These are phyloP conservation scores for Quercus berberidifolia DNA, from an alignment of 306 rosid species.

Conservation along the genomic window DNA sequence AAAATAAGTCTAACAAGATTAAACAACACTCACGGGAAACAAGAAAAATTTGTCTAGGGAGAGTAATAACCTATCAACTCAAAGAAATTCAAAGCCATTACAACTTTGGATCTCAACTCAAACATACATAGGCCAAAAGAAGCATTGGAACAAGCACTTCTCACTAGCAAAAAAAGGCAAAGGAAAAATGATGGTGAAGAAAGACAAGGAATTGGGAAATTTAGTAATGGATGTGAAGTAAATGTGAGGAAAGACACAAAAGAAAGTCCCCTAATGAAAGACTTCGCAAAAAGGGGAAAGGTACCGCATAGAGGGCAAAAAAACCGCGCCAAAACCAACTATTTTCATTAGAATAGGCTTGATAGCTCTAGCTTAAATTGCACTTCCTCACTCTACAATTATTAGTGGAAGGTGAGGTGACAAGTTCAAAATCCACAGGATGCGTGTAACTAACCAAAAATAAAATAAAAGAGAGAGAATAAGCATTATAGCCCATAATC, in stretches of 20 bases:
- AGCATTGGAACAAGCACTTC: background rate
- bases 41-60: background rate
- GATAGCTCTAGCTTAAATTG: background rate
- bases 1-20: background rate
- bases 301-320: background rate
- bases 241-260: background rate
- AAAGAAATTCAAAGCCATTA: background rate
- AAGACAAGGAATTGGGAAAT: background rate
- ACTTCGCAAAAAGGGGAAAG: background rate
- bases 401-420: too few relatives aligned
- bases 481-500: background rate
- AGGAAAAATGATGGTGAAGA: background rate
- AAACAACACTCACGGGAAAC: background rate
- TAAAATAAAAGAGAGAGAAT: too few relatives aligned
- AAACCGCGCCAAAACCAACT: background rate
- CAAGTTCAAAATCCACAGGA: too few relatives aligned
- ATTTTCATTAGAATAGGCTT: background rate
- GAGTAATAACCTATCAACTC: background rate
- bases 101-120: background rate
- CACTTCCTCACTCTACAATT: too few relatives aligned
- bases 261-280: background rate
- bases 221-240: background rate
- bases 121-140: background rate
- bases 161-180: background rate
- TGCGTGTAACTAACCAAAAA: too few relatives aligned